A percentile compares a stretch with the other conserved stretches of the same genome.
Evolutionary conservation across 768 basidiomycete genomes (phyloP).

Genomic region (Lactarius evosmus): DNA sequence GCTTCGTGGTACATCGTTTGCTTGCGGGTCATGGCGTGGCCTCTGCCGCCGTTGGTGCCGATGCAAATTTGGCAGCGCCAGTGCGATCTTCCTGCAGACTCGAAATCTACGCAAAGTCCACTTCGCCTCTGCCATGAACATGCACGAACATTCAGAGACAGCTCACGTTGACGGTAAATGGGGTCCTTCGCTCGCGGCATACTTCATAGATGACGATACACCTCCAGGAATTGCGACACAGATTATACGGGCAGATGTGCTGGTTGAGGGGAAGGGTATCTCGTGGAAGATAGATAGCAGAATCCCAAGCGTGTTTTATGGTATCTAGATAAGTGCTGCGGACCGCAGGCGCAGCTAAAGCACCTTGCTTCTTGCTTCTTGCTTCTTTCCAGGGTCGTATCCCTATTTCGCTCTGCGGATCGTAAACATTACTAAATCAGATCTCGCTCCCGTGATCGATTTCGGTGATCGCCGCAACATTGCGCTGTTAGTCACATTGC

Average conservation of each 20-base stretch:
- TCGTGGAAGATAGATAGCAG: constrained; percentile 12
- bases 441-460: no score
- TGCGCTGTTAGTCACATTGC: no score
- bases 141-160: neutral
- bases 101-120: constrained; percentile 29
- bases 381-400: no score
- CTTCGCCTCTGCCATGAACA: no score
- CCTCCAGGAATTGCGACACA: neutral
- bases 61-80: constrained; percentile 37
- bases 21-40: constrained; percentile 31
- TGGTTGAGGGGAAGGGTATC: constrained; percentile 12
- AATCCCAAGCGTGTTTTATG: constrained; percentile 7
- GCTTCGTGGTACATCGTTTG: constrained; percentile 37
- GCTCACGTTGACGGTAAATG: constrained; percentile 10
- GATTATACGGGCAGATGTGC: neutral
- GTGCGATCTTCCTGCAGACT: constrained; percentile 26
- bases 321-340: constrained; percentile 6
- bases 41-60: constrained; percentile 19
- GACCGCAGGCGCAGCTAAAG: no score
- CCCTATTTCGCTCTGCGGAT: no score
- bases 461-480: no score
- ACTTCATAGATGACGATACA: constrained; percentile 14
- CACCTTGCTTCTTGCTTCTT: no score
- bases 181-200: constrained; percentile 18
- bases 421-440: no score